These are phyloP conservation scores for Russula ochroleuca DNA, from an alignment of 768 basidiomycete species.

Conservation along the genomic window DNA sequence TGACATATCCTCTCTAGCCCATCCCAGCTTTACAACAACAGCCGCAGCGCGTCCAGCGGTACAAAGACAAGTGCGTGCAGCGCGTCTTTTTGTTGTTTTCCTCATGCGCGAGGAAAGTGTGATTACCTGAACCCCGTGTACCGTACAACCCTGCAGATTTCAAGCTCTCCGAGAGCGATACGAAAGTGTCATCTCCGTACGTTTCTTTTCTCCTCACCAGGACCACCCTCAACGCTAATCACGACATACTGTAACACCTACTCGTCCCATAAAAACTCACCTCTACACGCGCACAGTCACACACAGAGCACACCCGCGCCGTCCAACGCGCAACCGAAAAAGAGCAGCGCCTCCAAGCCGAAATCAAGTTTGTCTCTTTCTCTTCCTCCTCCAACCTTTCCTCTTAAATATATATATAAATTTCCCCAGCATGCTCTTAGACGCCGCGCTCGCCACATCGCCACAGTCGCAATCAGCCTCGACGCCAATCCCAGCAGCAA, in stretches of 20 bases:
- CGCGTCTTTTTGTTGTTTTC: not conserved
- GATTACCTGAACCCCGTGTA: not conserved
- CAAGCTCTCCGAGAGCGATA: conserved; percentile 27
- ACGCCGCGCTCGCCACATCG: conserved; percentile 19
- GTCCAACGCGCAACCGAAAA: conserved; percentile 24
- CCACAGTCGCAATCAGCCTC: not conserved
- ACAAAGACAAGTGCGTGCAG: conserved; percentile 28
- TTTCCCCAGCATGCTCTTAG: conserved; percentile 26
- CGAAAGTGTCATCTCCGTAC: conserved; percentile 20
- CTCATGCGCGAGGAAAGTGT: not conserved
- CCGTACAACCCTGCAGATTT: conserved; percentile 15
- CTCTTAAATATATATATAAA: not conserved
- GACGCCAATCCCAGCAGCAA: not conserved
- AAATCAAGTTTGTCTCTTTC: conserved; percentile 20
- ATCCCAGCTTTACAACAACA: conserved; percentile 5
- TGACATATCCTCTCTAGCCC: not conserved
- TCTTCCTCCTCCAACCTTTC: not conserved
- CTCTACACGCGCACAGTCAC: too few relatives aligned
- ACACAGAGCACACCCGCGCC: conserved; percentile 19
- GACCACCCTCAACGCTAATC: not conserved
- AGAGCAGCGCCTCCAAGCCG: conserved; percentile 24
- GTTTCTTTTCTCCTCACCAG: not conserved
- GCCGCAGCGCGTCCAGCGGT: conserved; percentile 18
- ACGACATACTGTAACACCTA: too few relatives aligned
- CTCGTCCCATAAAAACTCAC: too few relatives aligned